Base-by-base conservation (phyloP, 139 green algal species). In the Desmodesmus armatus region DNA sequence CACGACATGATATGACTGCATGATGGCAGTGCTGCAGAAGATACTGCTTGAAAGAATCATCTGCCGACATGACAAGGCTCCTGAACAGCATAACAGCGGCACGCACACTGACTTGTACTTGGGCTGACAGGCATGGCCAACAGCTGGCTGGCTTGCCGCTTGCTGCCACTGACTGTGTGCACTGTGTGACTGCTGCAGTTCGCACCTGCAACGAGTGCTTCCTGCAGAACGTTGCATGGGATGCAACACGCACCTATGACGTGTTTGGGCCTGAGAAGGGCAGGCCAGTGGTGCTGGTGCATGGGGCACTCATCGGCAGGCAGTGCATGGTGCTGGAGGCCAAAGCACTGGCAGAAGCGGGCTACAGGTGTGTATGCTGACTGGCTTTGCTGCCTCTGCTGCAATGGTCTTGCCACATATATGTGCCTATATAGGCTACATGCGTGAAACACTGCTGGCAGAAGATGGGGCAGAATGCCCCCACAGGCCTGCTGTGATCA, bases 151-250 rank as follows among this genome's bases (percentile, higher is more conserved):
- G 11, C n/a, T 29, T 5, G 9, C 11, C 60, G 15, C 25, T 11
- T 69, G 60, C 17, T 69, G 60, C 17, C n/a, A 17, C 60, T 69
- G 60, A 5, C n/a, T 9, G 5, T 69, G 60, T 5, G 29, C 23
- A 7, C 25, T 53, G 0, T 55, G 37, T 37, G 37, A 7, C 13
- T 77, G 29, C 41, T 78, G 47, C 80, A 85, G 80, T 85, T 9
- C 80, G 43, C 44, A 41, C 33, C 49, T 85, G 80, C 47, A 79
- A 79, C 47, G 44, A 60, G 21, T 85, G 80, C 80, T 85, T 85
- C 44, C 49, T 85, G 2, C 58, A 85, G 66, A 55, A 51, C 19
- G 80, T 85, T 13, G 51, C 49, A 23, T 85, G 80, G 80, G 80
- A 85, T 35, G 41, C 33, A 31, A 58, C 15, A 19, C 33, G 80